These are phyloP conservation scores for Citeromyces hawaiiensis DNA, from an alignment of 1,139 yeast species.

Conservation along the genomic window DNA sequence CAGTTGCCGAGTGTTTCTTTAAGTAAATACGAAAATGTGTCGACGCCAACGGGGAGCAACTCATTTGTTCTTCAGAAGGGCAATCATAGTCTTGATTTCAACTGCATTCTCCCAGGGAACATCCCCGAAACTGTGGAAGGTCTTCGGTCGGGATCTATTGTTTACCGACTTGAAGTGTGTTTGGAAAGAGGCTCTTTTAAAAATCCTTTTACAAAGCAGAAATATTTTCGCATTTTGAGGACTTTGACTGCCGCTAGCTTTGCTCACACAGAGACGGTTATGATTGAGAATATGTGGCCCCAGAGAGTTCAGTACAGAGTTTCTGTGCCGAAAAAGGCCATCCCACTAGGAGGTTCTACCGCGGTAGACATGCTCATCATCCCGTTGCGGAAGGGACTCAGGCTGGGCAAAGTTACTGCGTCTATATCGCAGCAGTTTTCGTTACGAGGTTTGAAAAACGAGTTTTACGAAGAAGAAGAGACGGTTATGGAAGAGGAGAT, in stretches of 20 bases:
- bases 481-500: constrained; percentile 23
- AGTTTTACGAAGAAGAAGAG: constrained; percentile 23
- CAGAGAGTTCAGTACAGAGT: constrained; percentile 54
- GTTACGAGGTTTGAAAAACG: constrained; percentile 22
- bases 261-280: constrained; percentile 38
- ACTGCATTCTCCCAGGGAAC: constrained; percentile 39
- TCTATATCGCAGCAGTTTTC: constrained; percentile 40
- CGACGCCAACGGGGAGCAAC: constrained; percentile 10
- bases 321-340: constrained; percentile 37
- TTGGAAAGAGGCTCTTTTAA: constrained; percentile 27
- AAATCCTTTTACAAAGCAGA: constrained; percentile 15
- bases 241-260: constrained; percentile 30
- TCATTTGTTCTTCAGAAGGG: constrained; percentile 43
- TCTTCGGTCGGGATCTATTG: constrained; percentile 35
- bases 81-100: constrained; percentile 55
- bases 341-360: constrained; percentile 45
- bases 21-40: constrained; percentile 15
- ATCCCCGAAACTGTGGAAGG: constrained; percentile 62
- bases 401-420: constrained; percentile 30
- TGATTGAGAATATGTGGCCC: constrained; percentile 52
- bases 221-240: constrained; percentile 26
- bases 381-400: constrained; percentile 47
- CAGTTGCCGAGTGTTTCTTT: constrained; percentile 14
- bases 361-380: constrained; percentile 39
- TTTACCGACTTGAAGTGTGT: constrained; percentile 39